A percentile compares a stretch with the other conserved stretches of the same genome.
These are phyloP conservation scores for Penicillium crustosum DNA, from an alignment of 2,329 filamentous ascomycete genomes.

Conservation along the genomic window DNA sequence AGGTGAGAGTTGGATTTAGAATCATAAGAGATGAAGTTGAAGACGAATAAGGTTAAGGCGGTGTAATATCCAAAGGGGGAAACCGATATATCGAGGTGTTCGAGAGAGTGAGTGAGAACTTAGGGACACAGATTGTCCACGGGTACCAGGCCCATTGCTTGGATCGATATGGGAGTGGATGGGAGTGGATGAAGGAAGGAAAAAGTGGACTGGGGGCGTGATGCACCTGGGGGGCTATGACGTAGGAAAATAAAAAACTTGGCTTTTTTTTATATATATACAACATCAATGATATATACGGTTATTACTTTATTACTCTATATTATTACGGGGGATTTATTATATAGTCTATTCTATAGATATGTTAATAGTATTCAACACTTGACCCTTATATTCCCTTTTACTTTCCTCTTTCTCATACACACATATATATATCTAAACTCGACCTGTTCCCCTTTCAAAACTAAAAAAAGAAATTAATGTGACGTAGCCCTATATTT, in stretches of 20 bases:
- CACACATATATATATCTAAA: too few species aligned
- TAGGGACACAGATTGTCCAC: conserved; percentile 22
- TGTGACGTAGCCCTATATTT: neutral
- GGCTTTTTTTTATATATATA: neutral
- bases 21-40: conserved; percentile 3
- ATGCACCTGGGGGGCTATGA: conserved; percentile 33
- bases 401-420: too few species aligned
- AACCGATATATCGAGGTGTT: neutral
- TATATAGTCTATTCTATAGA: too few species aligned
- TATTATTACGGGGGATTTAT: neutral
- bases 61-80: conserved; percentile 10
- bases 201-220: conserved; percentile 23
- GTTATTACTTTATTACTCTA: neutral
- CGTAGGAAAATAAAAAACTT: conserved; percentile 27
- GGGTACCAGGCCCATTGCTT: conserved; percentile 20
- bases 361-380: too few species aligned
- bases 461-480: neutral
- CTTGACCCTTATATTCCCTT: too few species aligned
- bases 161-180: conserved; percentile 26
- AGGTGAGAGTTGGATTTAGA: conserved; percentile 11
- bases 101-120: neutral
- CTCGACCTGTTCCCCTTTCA: neutral
- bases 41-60: conserved; percentile 18
- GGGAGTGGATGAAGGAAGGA: conserved; percentile 5
- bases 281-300: too few species aligned